A percentile compares a stretch with the other conserved stretches of the same genome.
Evolutionary conservation across 75 land plant genomes (phyloP).

Genomic region (Pinus albicaulis): DNA sequence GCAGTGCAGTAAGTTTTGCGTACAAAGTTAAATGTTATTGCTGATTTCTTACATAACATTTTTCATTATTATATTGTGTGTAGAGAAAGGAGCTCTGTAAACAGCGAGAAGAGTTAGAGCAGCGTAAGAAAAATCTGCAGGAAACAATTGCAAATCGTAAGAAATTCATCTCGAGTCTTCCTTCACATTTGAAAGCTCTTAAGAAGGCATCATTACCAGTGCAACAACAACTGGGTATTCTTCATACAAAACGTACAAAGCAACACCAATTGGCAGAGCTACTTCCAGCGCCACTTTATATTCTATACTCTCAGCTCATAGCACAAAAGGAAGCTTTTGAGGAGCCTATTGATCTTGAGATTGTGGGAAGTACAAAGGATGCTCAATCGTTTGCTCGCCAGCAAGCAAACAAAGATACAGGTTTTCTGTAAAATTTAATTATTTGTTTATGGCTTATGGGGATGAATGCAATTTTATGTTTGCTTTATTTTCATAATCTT

Average conservation of each 20-base stretch:
- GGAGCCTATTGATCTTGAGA: constrained; percentile 36
- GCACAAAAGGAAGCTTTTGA: constrained; percentile 94
- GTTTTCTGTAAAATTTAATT: constrained; percentile 4
- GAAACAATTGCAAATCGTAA: constrained; percentile 78
- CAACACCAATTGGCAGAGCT: constrained; percentile 86
- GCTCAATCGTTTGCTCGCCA: no score
- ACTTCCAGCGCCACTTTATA: constrained; percentile 92
- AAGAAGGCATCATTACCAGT: constrained; percentile 98
- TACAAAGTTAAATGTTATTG: neutral
- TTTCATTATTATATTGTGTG: constrained; percentile 3
- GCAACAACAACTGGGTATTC: constrained; percentile 83
- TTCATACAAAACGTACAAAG: constrained; percentile 84
- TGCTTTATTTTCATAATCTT: neutral
- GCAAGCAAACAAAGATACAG: no score
- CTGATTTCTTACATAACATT: neutral
- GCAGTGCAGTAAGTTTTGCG: neutral
- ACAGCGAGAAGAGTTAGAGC: constrained; percentile 74
- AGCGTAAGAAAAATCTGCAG: constrained; percentile 62
- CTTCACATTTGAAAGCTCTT: constrained; percentile 88
- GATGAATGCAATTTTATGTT: neutral
- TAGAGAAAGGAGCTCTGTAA: constrained; percentile 95
- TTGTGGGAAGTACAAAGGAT: no score
- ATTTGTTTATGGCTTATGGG: constrained; percentile 5
- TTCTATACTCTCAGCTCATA: constrained; percentile 75
- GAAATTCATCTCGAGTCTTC: constrained; percentile 89